Percentiles rank a stretch among this genome's conserved stretches.
Conservation (phyloP, 495 filamentous ascomycete genomes). For the Aspergillus hancockii region DNA sequence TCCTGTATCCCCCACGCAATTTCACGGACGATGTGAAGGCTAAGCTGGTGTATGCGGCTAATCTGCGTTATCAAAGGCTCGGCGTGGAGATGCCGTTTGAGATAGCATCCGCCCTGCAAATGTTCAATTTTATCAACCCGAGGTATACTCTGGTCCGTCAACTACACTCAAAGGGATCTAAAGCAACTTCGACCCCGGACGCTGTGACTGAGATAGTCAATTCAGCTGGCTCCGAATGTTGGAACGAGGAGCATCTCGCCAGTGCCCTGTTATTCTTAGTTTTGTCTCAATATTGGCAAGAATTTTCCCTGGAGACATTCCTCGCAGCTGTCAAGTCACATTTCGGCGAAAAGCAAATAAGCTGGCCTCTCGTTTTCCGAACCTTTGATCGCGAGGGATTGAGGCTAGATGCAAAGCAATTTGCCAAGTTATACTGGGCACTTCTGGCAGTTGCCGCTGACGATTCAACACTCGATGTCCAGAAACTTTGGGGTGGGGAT, state of each 20-base stretch:
- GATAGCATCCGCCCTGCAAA: slow-evolving; percentile 70
- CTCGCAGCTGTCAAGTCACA: slow-evolving; percentile 61
- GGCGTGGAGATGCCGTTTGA: slow-evolving; percentile 65
- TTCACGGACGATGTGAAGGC: slow-evolving; percentile 75
- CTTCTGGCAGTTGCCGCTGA: slow-evolving; percentile 68
- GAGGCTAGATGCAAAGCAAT: slow-evolving; percentile 73
- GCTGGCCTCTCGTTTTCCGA: slow-evolving; percentile 80
- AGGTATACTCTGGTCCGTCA: slow-evolving; percentile 69
- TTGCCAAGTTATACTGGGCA: slow-evolving; percentile 74
- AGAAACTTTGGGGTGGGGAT: slow-evolving; percentile 85
- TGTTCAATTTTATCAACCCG: slow-evolving; percentile 68
- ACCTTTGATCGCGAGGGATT: slow-evolving; percentile 81
- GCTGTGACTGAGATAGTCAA: slow-evolving; percentile 63
- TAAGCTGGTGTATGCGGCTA: slow-evolving; percentile 65
- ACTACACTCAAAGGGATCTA: slow-evolving; percentile 73
- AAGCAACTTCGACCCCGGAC: slow-evolving; percentile 54
- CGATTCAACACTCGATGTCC: slow-evolving; percentile 66
- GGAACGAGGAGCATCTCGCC: slow-evolving; percentile 81
- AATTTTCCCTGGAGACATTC: slow-evolving; percentile 73
- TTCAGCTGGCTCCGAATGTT: slow-evolving; percentile 63
- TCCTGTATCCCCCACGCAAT: slow-evolving; percentile 76
- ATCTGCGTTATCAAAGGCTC: slow-evolving; percentile 64
- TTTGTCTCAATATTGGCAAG: slow-evolving; percentile 61
- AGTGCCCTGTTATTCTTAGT: slow-evolving; percentile 82
- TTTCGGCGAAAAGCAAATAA: slow-evolving; percentile 59